These are phyloP conservation scores for Macrocybe gigantea DNA, from an alignment of 768 basidiomycete genomes.

Conservation along the genomic window DNA sequence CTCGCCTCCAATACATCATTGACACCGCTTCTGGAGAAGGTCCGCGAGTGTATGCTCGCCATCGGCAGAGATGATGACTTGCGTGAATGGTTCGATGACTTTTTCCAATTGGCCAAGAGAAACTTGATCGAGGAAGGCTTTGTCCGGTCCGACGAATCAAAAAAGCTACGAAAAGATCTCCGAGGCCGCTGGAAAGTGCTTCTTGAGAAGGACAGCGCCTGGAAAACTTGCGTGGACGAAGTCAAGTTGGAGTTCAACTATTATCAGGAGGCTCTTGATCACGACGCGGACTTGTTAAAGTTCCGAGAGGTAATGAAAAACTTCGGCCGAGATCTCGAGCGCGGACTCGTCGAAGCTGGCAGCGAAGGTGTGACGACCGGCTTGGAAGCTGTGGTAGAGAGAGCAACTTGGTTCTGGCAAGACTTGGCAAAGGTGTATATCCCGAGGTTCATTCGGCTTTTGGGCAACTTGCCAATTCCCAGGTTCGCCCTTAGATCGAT, in stretches of 20 bases:
- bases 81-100: conserved; percentile 49
- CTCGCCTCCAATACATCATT: conserved; percentile 43
- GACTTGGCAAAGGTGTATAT: conserved; percentile 79
- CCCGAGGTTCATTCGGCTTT: conserved; percentile 44
- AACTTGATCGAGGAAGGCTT: conserved; percentile 48
- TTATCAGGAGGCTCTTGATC: conserved; percentile 38
- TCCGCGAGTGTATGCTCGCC: conserved; percentile 38
- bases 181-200: conserved; percentile 44
- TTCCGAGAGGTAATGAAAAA: conserved; percentile 41
- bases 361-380: conserved; percentile 33
- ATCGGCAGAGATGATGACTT: conserved; percentile 49
- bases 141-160: conserved; percentile 42
- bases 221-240: conserved; percentile 42
- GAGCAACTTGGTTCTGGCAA: conserved; percentile 73
- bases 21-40: conserved; percentile 36
- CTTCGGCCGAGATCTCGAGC: conserved; percentile 44
- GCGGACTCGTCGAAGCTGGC: conserved; percentile 28
- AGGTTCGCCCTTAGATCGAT: conserved; percentile 28
- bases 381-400: conserved; percentile 49
- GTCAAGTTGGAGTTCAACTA: conserved; percentile 39
- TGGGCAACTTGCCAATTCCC: conserved; percentile 66
- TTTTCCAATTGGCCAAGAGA: conserved; percentile 38
- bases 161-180: conserved; percentile 36
- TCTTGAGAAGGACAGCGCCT: conserved; percentile 43
- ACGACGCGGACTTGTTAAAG: conserved; percentile 44